Evolutionary conservation across 1,284 basidiomycete species (phyloP), one percentile per base, ranked within the genome.

Genomic region (Puccinia triticina): DNA sequence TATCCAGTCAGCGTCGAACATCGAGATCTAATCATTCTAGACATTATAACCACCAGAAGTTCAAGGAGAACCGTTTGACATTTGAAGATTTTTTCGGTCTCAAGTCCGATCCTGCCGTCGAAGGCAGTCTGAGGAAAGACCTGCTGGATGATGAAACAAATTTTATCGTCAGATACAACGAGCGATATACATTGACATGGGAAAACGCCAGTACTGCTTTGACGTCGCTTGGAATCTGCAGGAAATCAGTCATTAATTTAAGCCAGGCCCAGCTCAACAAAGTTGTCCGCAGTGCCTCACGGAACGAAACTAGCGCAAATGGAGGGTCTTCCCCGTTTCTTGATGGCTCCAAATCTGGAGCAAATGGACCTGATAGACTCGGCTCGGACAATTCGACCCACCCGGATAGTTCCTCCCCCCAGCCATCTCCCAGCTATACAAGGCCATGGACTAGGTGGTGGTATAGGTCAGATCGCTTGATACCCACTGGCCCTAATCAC

Each of bases 181-280:
- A 73, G 32, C 40, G 57, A 57, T 61, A 87, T 87, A 37, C 89
- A 88, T 85, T 89, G 71, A 89, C 89, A 7, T 90, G 89, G 89
- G 87, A 88, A 69, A 89, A 88, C 55, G 89, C 88, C 0, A 87
- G 87, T 46, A 88, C 88, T 2, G 87, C 90, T 46, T 85, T 90
- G 26, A 88, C 88, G 18, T 89, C 89, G 0, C 86, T 90, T 5
- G 87, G 87, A 1, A 86, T 88, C 74, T 89, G 88, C 84, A 87
- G 89, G 64, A 87, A 87, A 61, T 87, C 88, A 0, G 85, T 72
- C 83, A 71, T 75, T 69, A 46, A 34, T 77, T 40, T 82, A 71
- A 50, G 76, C 75, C 40, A 84, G 82, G 85, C 86, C 26, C 86
- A 87, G 86, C 85, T 87, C 12, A 64, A 87, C 82, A 87, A 87